A percentile compares a stretch with the other conserved stretches of the same genome.
Conservation (phyloP, 208 protist species). For the Leishmania mexicana region DNA sequence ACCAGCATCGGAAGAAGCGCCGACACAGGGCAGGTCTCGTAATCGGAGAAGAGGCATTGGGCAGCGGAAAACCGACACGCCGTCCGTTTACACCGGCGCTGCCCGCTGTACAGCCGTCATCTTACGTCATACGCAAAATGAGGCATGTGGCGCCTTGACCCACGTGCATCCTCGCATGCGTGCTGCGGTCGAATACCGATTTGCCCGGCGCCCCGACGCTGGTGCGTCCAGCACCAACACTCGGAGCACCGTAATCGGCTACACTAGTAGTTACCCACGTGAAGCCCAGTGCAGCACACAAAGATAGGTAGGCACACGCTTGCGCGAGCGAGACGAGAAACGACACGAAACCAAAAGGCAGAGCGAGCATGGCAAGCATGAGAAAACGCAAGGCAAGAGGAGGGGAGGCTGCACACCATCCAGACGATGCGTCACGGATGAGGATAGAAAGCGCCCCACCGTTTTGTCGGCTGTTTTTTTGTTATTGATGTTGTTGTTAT, state of each 20-base stretch:
- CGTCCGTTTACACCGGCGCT: background rate
- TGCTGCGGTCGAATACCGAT: background rate
- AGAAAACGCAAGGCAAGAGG: background rate
- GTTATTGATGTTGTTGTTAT: too few species aligned
- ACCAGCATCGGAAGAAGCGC: background rate
- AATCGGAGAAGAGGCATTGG: background rate
- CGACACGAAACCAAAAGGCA: background rate
- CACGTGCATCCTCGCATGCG: background rate
- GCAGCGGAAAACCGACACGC: background rate
- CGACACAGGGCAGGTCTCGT: background rate
- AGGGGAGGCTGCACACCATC: background rate
- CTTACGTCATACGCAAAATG: background rate
- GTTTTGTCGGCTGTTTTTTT: background rate
- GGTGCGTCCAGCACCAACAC: too few species aligned
- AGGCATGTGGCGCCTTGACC: background rate
- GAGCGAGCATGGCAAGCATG: background rate
- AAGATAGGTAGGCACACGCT: background rate
- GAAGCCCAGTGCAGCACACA: background rate
- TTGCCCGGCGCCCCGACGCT: too few species aligned
- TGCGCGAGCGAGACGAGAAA: background rate
- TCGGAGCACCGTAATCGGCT: too few species aligned
- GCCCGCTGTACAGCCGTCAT: background rate
- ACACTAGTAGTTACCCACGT: background rate
- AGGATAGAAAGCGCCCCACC: background rate
- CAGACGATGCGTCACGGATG: background rate